Evolutionary conservation across 106 monocot species (phyloP).

Genomic region (Phalaenopsis equestris): DNA sequence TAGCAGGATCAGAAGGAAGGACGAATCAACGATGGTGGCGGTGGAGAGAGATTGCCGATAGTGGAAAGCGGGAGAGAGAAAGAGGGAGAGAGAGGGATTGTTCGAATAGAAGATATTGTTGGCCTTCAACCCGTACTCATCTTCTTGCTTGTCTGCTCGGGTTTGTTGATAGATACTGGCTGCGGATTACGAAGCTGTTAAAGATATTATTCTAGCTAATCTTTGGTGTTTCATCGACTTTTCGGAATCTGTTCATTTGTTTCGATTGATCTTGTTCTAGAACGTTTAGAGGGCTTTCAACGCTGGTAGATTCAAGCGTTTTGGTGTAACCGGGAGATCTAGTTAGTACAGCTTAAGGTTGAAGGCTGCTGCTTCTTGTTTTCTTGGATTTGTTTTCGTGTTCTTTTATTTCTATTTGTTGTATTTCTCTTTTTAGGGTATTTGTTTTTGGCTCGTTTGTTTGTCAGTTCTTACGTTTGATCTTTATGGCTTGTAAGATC

Average conservation of each 20-base stretch:
- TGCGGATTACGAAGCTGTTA: background rate
- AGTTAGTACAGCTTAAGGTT: background rate
- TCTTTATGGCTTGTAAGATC: background rate
- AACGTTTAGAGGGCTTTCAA: background rate
- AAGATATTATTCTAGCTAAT: background rate
- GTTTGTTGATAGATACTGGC: background rate
- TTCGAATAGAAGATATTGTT: background rate
- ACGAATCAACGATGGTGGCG: background rate
- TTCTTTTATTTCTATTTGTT: background rate
- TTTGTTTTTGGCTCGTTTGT: background rate
- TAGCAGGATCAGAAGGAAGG: background rate
- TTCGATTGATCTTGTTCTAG: background rate
- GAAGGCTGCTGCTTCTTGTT: background rate
- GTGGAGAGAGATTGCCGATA: too few species aligned
- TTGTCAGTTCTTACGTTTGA: conserved; percentile 3
- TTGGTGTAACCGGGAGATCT: background rate
- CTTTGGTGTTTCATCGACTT: background rate
- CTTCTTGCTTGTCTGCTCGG: background rate
- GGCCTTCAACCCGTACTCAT: background rate
- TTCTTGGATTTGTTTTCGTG: background rate
- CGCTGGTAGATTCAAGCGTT: conserved; percentile 1
- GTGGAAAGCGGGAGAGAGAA: background rate
- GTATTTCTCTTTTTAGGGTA: background rate
- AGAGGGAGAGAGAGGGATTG: background rate
- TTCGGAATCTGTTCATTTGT: background rate